Base-by-base conservation (phyloP, 805 yeast genomes). In the Maudiozyma turicensis region DNA sequence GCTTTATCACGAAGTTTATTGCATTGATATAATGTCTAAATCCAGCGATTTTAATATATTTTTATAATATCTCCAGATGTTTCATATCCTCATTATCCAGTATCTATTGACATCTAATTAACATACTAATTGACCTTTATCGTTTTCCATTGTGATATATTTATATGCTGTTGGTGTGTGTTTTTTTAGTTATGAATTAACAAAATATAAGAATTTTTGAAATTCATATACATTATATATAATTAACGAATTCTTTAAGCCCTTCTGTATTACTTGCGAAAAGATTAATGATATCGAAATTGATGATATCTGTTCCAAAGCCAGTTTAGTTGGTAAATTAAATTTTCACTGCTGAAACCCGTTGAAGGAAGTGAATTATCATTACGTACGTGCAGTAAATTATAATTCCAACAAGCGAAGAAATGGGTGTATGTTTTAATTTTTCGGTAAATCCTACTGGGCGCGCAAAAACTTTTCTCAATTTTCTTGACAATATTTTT, bases 121-220 rank as follows among this genome's bases (percentile, higher is more conserved):
- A 87, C 96, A 76, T 86, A 88, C 97, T 79, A 89, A 84, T 82
- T 89, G 95, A 77, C 99, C 98, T 82, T 87, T 89, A 76, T 93
- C 98, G 99, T 93, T 91, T 85, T 91, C 98, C 99, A 91, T 91
- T 72, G 76, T 88, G 85, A 64, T 70, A 69, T 66, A 53, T 60
- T 53, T 49, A 53, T 53, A 40, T 54, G 46, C 37, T 53, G 20
- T 29, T 30, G 34, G n/a, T 39, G n/a, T 42, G n/a, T 14, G 11
- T 6, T 13, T 29, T 30, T 20, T 42, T 6, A 6, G 8, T 35
- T 35, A 14, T 35, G 15, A 35, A 35, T 35, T 20, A 20, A 20
- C 26, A 20, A 20, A 20, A 20, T 20, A 20, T 20, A 20, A 20
- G 26, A 20, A 20, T 20, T 4, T 4, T 20, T 20, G 4, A 20